These are phyloP conservation scores for Exophiala mesophila DNA, from an alignment of 2,329 filamentous ascomycete species.

Conservation along the genomic window DNA sequence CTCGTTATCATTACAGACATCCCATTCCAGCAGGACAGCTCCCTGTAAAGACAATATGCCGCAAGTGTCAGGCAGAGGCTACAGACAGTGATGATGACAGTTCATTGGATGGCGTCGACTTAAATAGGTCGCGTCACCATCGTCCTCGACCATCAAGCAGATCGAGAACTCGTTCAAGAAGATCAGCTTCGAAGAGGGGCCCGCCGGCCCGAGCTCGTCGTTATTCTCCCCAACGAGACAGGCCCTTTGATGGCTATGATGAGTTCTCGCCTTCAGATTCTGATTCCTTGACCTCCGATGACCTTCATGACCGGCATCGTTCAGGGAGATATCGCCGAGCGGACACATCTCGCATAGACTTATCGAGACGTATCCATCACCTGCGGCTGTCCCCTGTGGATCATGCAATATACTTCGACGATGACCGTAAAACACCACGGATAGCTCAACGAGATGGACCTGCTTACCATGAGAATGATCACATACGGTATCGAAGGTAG, in stretches of 20 bases:
- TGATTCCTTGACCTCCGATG: not conserved
- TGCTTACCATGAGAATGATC: not conserved
- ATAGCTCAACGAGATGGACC: not conserved
- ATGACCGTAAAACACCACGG: not conserved
- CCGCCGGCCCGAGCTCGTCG: not conserved
- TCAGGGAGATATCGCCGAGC: not conserved
- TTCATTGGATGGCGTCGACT: conserved; percentile 12
- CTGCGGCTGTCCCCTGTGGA: not conserved
- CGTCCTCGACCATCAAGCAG: conserved; percentile 6
- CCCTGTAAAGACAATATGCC: conserved; percentile 23
- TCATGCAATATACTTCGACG: not conserved
- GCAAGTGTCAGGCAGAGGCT: conserved; percentile 20
- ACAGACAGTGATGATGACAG: conserved; percentile 24
- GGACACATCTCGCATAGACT: not conserved
- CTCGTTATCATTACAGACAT: conserved; percentile 25
- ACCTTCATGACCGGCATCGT: not conserved
- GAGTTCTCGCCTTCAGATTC: not conserved
- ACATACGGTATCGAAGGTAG: not conserved
- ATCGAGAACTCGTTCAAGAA: conserved; percentile 2
- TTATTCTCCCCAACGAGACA: not conserved
- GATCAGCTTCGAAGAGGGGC: conserved; percentile 2
- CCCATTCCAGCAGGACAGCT: conserved; percentile 22
- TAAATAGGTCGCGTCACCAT: conserved; percentile 4
- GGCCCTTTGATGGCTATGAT: not conserved
- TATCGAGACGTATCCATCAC: not conserved